Percentiles rank a stretch among this genome's conserved stretches.
These are phyloP conservation scores for Dictyostelium purpureum DNA, from an alignment of 78 protist species.

Conservation along the genomic window DNA sequence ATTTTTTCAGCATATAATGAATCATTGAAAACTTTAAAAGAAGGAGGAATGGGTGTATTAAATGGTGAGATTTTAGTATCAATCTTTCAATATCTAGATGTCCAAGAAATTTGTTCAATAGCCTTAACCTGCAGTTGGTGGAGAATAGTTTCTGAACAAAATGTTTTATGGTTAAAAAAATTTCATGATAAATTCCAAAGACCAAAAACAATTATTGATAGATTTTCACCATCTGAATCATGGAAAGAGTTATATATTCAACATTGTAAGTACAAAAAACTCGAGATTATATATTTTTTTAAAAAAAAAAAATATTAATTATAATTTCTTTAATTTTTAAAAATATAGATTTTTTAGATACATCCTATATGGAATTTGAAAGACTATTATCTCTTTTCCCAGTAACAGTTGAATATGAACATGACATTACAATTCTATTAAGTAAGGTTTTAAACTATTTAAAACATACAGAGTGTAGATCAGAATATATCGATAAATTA, in stretches of 20 bases:
- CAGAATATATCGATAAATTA: slow-evolving; percentile 53
- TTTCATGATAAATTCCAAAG: slow-evolving; percentile 33
- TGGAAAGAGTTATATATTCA: slow-evolving; percentile 74
- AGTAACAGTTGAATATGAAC: slow-evolving; percentile 69
- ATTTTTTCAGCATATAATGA: slow-evolving; percentile 42
- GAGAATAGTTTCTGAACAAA: slow-evolving; percentile 63
- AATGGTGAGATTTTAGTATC: slow-evolving; percentile 20
- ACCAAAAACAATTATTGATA: slow-evolving; percentile 25
- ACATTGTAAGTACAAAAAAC: slow-evolving; percentile 13
- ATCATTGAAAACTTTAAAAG: background rate
- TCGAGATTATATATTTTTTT: background rate
- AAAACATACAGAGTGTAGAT: slow-evolving; percentile 53
- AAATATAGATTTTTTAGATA: slow-evolving; percentile 44
- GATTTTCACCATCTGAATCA: slow-evolving; percentile 18
- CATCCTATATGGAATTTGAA: slow-evolving; percentile 52
- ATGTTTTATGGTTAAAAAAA: slow-evolving; percentile 43
- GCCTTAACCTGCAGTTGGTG: slow-evolving; percentile 71
- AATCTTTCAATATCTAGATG: slow-evolving; percentile 33
- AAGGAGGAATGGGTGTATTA: slow-evolving; percentile 16
- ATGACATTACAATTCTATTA: slow-evolving; percentile 51
- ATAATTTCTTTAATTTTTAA: background rate
- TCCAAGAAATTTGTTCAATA: slow-evolving; percentile 28
- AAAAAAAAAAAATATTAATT: background rate
- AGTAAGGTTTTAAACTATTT: slow-evolving; percentile 43
- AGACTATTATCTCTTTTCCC: slow-evolving; percentile 52